A percentile compares a stretch with the other conserved stretches of the same genome.
These are phyloP conservation scores for Cymbidium sinense DNA, from an alignment of 106 monocot species.

Conservation along the genomic window DNA sequence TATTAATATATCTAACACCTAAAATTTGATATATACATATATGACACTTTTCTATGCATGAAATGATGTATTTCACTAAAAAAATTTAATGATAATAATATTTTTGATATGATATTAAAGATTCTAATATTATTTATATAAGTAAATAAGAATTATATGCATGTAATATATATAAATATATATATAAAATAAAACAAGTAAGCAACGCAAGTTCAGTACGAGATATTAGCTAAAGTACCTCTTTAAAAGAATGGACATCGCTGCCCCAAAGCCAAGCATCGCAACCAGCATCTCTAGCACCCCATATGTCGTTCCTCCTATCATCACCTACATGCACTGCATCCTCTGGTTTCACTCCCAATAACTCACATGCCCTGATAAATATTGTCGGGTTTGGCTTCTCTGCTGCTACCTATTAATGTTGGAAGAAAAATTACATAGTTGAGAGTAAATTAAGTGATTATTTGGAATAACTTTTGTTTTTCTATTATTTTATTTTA, in stretches of 20 bases:
- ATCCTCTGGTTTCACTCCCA: conserved; percentile 93
- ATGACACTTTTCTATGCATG: too few relatives aligned
- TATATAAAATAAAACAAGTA: too few relatives aligned
- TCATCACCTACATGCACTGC: conserved; percentile 97
- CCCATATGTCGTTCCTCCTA: conserved; percentile 94
- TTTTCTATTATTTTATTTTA: too few relatives aligned
- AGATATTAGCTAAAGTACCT: conserved; percentile 38
- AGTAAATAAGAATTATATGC: too few relatives aligned
- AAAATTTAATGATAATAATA: too few relatives aligned
- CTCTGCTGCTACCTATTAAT: conserved; percentile 83
- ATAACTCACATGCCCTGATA: conserved; percentile 80
- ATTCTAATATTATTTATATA: too few relatives aligned
- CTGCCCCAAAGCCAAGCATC: conserved; percentile 99
- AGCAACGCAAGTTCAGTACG: neutral
- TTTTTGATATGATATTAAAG: too few relatives aligned
- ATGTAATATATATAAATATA: too few relatives aligned
- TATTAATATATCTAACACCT: too few relatives aligned
- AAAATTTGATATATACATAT: too few relatives aligned
- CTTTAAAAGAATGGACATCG: conserved; percentile 88
- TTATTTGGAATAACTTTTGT: too few relatives aligned
- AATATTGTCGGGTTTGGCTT: conserved; percentile 98
- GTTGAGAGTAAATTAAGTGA: neutral
- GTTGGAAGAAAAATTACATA: neutral
- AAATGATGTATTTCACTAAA: too few relatives aligned
- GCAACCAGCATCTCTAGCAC: conserved; percentile 95